Percentiles rank a stretch among this genome's conserved stretches.
Conservation (phyloP, 169 alveolate genomes). For the Eimeria praecox region DNA sequence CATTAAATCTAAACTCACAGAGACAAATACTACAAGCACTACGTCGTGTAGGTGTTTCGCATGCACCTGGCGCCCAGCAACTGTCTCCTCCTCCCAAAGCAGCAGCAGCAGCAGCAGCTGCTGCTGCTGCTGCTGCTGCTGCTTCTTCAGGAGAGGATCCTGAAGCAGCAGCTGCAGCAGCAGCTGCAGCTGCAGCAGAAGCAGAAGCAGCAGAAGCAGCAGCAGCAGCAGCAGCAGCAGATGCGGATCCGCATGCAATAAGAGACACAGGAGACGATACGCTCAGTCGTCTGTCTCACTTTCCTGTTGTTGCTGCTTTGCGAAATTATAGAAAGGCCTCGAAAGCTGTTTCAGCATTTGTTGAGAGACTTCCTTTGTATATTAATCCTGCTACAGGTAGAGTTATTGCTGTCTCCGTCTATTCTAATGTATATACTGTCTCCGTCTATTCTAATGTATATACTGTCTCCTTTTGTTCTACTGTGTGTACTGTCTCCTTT, state of each 20-base stretch:
- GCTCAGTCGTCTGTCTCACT: conserved; percentile 87
- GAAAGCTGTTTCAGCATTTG: conserved; percentile 91
- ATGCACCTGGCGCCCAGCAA: conserved; percentile 61
- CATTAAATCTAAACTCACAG: conserved; percentile 89
- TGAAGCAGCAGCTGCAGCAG: no score
- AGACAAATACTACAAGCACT: conserved; percentile 82
- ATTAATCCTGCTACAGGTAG: conserved; percentile 85
- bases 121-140: conserved; percentile 5
- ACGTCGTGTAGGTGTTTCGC: conserved; percentile 69
- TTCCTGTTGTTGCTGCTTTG: conserved; percentile 88
- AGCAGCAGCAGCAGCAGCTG: conserved; percentile 19
- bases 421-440: not conserved
- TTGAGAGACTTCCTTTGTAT: conserved; percentile 90
- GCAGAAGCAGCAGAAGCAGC: conserved; percentile 28
- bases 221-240: conserved; percentile 16
- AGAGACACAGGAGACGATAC: conserved; percentile 91
- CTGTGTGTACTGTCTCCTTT: no score
- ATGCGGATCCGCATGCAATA: not conserved
- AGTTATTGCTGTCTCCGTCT: not conserved
- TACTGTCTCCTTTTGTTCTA: not conserved
- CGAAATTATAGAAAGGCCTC: conserved; percentile 89
- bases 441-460: not conserved
- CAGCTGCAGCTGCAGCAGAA: not conserved
- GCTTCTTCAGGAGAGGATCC: not conserved
- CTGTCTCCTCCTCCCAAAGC: not conserved